Evolutionary conservation across 2,329 filamentous ascomycete species (phyloP), one percentile per base, ranked within the genome.

Genomic region (Botryosphaeria dothidea): DNA sequence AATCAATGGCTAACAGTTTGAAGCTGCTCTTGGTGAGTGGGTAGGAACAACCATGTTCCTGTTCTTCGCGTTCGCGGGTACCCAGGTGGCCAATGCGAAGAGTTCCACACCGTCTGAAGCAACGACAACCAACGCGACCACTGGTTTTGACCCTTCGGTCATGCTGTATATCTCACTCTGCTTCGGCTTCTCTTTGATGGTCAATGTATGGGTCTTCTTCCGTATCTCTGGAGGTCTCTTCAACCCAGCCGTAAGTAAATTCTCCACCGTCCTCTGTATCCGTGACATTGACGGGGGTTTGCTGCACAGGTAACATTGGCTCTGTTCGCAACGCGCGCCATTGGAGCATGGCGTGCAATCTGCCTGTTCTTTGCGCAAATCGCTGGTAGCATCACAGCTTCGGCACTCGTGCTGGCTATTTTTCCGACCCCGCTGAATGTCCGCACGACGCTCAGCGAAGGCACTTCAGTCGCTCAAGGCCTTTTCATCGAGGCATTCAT

Each of bases 81-180:
- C 73, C 13, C 83, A 86, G 71, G 77, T 85, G 23, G 77, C 81
- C 67, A 84, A 83, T 71, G 77, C 62, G 73, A 73, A 31, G 75
- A 79, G 54, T n/a, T 7, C 65, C 78, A 65, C 66, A 51, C 66
- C 1, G 62, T 67, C 46, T 67, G 68, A 49, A 73, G 76, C 21
- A 31, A 81, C 81, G 1, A 83, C 81, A 0, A 80, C 81, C 0
- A 78, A 79, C 62, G 79, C 75, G 11, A 70, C 75, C 1, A 81
- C 80, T 0, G 80, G 79, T 8, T 82, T 82, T 68, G 78, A 80
- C n/a, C 74, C 80, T 15, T 71, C 74, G 3, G 80, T 80, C 3
- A 73, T 78, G 38, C 72, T 78, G 19, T 80, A 76, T 54, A 66
- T 79, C 9, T 78, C 74, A 52, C 75, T 79, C 23, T 74, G 72